phyloP scores from a whole-genome alignment of 2,329 filamentous ascomycete genomes.

The Cladosporium colombiae region DNA sequence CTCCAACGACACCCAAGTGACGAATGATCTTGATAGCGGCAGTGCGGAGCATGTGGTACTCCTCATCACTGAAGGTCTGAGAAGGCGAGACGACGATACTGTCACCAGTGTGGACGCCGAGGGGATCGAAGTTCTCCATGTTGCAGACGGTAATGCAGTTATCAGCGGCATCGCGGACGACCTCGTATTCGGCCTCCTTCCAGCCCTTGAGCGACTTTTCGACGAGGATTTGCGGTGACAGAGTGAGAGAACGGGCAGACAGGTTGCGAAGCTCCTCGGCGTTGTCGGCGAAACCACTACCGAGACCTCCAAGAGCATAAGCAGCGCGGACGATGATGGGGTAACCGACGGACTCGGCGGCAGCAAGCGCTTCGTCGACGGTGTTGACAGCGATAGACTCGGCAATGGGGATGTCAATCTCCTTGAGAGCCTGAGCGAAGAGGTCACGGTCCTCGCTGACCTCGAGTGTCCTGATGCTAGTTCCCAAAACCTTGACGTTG shows the following conservation, averaged over 20 bases:
- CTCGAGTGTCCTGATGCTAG: slow-evolving; percentile 90
- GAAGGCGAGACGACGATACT: slow-evolving; percentile 97
- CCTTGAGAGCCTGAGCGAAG: slow-evolving; percentile 91
- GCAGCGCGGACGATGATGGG: slow-evolving; percentile 97
- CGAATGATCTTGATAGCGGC: slow-evolving; percentile 98
- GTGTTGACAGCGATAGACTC: slow-evolving; percentile 92
- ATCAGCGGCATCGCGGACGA: slow-evolving; percentile 93
- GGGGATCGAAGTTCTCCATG: slow-evolving; percentile 98
- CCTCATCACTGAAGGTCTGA: slow-evolving; percentile 95
- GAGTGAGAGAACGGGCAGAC: slow-evolving; percentile 85
- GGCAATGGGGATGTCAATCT: slow-evolving; percentile 96
- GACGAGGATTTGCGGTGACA: slow-evolving; percentile 94
- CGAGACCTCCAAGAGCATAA: slow-evolving; percentile 92
- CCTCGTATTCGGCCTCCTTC: slow-evolving; percentile 99
- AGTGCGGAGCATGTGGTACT: slow-evolving; percentile 98
- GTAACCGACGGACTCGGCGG: slow-evolving; percentile 85
- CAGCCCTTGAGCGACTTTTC: slow-evolving; percentile 99
- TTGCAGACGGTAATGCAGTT: slow-evolving; percentile 99
- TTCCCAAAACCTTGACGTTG: slow-evolving; percentile 92
- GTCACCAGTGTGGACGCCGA: slow-evolving; percentile 97
- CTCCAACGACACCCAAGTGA: slow-evolving; percentile 93
- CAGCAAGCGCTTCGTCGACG: slow-evolving; percentile 86
- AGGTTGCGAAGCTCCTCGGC: slow-evolving; percentile 91
- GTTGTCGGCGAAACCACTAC: slow-evolving; percentile 94
- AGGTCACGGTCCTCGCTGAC: slow-evolving; percentile 94